phyloP scores from a whole-genome alignment of 768 basidiomycete species.

The Coprinopsis cinerea region DNA sequence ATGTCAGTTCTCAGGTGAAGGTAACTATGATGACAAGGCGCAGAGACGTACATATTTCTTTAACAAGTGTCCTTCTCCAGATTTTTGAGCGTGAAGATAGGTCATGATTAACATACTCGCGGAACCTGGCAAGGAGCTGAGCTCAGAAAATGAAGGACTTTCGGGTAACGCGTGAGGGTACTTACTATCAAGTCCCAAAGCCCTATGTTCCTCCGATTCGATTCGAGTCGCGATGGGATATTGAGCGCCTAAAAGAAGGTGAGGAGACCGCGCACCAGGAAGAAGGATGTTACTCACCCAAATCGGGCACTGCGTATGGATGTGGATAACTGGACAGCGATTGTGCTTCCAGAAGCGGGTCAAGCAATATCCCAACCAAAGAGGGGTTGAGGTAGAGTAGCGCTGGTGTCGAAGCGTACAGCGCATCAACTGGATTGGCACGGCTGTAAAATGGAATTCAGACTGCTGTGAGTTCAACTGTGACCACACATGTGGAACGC shows the following conservation, averaged over 20 bases:
- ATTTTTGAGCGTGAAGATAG: slow-evolving; percentile 26
- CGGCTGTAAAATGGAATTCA: slow-evolving; percentile 13
- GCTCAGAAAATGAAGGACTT: no score
- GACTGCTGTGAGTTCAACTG: neutral
- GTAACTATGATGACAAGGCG: neutral
- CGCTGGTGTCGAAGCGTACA: slow-evolving; percentile 37
- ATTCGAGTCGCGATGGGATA: slow-evolving; percentile 8
- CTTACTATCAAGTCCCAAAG: slow-evolving; percentile 21
- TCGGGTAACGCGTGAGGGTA: no score
- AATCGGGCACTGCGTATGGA: slow-evolving; percentile 25
- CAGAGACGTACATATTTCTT: slow-evolving; percentile 28
- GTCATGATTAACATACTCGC: slow-evolving; percentile 53
- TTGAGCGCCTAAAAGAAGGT: slow-evolving; percentile 12
- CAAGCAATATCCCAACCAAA: slow-evolving; percentile 36
- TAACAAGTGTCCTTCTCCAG: slow-evolving; percentile 31
- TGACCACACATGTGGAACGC: neutral
- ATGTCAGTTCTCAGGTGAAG: neutral
- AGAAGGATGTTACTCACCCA: slow-evolving; percentile 19
- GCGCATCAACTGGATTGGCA: slow-evolving; percentile 40
- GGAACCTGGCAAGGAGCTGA: slow-evolving; percentile 43
- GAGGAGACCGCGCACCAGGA: neutral
- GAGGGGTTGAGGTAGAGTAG: slow-evolving; percentile 38
- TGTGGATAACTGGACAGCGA: slow-evolving; percentile 14
- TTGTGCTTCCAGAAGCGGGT: slow-evolving; percentile 48
- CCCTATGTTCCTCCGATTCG: slow-evolving; percentile 6